Conservation (phyloP, 805 yeast species). For the Wickerhamomyces pijperi region DNA sequence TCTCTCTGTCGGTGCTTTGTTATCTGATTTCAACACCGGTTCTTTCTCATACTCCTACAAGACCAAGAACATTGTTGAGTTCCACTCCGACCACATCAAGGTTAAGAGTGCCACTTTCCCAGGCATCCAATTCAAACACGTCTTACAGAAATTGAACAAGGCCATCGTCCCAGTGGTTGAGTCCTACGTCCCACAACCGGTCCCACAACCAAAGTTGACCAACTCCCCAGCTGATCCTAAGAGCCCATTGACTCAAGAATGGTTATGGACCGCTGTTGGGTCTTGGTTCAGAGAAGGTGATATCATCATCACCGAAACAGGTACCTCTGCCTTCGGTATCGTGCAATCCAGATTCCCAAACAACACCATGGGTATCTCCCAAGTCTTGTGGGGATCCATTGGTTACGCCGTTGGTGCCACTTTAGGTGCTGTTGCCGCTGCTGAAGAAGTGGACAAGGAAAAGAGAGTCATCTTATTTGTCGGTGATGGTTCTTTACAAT, state of each 20-base stretch:
- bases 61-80: slow-evolving; percentile 61
- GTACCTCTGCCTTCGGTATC: slow-evolving; percentile 64
- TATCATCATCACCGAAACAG: slow-evolving; percentile 56
- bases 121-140: slow-evolving; percentile 55
- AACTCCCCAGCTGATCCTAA: slow-evolving; percentile 30
- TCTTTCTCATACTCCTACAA: slow-evolving; percentile 65
- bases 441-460: no score
- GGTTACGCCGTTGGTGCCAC: slow-evolving; percentile 59
- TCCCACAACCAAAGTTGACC: slow-evolving; percentile 37
- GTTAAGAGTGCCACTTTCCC: slow-evolving; percentile 57
- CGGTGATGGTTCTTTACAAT: slow-evolving; percentile 68
- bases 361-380: slow-evolving; percentile 51
- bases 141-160: slow-evolving; percentile 30
- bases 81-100: slow-evolving; percentile 63
- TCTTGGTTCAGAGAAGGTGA: slow-evolving; percentile 54
- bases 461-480: slow-evolving; percentile 53
- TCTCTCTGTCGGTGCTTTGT: slow-evolving; percentile 66
- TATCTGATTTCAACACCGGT: slow-evolving; percentile 84
- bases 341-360: slow-evolving; percentile 52
- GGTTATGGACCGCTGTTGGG: slow-evolving; percentile 53
- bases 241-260: slow-evolving; percentile 44
- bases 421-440: slow-evolving; percentile 57
- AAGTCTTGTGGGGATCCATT: slow-evolving; percentile 65
- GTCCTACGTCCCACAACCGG: slow-evolving; percentile 36
- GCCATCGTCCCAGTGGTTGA: slow-evolving; percentile 25